Evolutionary conservation across 441 rosid species (phyloP).

Genomic region (Kokia cookei): DNA sequence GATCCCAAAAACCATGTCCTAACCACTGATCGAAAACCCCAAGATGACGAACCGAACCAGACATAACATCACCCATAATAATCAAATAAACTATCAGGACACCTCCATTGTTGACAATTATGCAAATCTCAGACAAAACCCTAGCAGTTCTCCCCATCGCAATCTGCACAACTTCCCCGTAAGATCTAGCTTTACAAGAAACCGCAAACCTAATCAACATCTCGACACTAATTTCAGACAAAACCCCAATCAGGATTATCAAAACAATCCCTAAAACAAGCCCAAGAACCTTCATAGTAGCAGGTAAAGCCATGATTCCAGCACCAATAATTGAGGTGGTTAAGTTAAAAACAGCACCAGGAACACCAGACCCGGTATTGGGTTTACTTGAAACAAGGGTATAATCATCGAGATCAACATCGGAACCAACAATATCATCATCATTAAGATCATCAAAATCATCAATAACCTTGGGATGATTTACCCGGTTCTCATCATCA

Average conservation of each 20-base stretch:
- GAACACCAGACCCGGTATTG: slow-evolving; percentile 47
- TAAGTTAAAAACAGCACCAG: slow-evolving; percentile 90
- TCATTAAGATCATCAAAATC: slow-evolving; percentile 15
- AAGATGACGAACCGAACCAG: slow-evolving; percentile 76
- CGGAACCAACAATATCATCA: slow-evolving; percentile 24
- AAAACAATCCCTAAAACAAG: slow-evolving; percentile 58
- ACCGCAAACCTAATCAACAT: slow-evolving; percentile 67
- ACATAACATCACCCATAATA: slow-evolving; percentile 92
- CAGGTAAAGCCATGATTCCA: slow-evolving; percentile 98
- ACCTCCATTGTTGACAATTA: slow-evolving; percentile 87
- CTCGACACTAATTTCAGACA: slow-evolving; percentile 91
- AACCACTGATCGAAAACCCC: slow-evolving; percentile 96
- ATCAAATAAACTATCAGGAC: slow-evolving; percentile 86
- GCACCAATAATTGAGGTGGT: slow-evolving; percentile 91
- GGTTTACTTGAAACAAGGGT: slow-evolving; percentile 26
- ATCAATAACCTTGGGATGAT: slow-evolving; percentile 19
- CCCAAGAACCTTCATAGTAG: slow-evolving; percentile 93
- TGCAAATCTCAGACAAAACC: slow-evolving; percentile 80
- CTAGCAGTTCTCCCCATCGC: slow-evolving; percentile 80
- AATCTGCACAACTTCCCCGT: slow-evolving; percentile 80
- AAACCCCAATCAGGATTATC: slow-evolving; percentile 65
- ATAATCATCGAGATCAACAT: slow-evolving; percentile 36
- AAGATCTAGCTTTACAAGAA: slow-evolving; percentile 61
- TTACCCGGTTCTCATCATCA: slow-evolving; percentile 32
- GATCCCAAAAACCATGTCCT: slow-evolving; percentile 93